These are phyloP conservation scores for Yarrowia sp. DNA, from an alignment of 805 yeast species.

Conservation along the genomic window DNA sequence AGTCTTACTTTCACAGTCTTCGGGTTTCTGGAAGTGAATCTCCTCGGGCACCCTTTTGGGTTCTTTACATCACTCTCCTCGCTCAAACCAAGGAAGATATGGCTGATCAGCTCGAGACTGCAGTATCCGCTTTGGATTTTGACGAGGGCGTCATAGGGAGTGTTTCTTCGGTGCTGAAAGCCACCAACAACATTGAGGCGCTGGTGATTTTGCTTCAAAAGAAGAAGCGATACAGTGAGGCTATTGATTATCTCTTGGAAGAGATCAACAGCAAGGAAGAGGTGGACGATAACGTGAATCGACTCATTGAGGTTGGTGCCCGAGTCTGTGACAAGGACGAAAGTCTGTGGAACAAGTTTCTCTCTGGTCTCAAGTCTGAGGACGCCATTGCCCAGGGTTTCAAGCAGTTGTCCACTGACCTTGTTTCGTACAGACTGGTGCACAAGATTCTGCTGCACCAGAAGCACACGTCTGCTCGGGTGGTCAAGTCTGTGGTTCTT, in stretches of 20 bases:
- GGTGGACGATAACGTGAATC: not conserved
- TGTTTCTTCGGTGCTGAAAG: not conserved
- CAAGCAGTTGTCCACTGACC: conserved; percentile 4
- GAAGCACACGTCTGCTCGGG: conserved; percentile 47
- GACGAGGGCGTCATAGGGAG: not conserved
- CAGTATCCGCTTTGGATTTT: not conserved
- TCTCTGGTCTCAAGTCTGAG: not conserved
- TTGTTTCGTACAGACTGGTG: not conserved
- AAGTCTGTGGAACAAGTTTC: conserved; percentile 6
- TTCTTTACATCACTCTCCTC: not conserved
- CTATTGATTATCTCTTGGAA: not conserved
- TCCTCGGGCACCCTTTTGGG: not conserved
- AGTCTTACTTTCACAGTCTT: conserved; percentile 5
- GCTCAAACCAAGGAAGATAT: not conserved
- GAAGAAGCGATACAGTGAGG: conserved; percentile 1
- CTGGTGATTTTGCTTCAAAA: not conserved
- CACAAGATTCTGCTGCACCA: conserved; percentile 24
- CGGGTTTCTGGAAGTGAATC: not conserved
- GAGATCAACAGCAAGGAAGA: not conserved
- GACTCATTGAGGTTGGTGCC: not conserved
- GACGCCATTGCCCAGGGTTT: not conserved
- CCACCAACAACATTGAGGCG: not conserved
- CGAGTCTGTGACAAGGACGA: conserved; percentile 7
- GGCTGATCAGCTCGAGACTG: not conserved
- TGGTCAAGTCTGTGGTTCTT: conserved; percentile 57